Conservation (phyloP, 139 green algal species). For the Chlamydomonas sp. region DNA sequence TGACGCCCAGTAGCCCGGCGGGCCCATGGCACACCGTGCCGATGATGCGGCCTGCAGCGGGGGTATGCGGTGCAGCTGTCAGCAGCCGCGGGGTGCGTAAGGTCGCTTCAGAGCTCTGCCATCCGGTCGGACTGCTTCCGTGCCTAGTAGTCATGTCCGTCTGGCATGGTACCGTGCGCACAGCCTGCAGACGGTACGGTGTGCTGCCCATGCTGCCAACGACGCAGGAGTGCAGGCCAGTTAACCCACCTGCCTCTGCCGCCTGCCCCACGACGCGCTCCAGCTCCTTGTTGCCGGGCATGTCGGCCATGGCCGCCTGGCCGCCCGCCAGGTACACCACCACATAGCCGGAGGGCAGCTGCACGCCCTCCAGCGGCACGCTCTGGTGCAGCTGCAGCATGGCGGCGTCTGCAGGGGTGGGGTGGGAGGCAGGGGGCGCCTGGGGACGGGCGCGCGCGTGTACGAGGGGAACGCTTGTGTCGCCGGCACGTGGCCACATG, state of each 20-base stretch:
- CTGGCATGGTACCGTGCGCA: no score
- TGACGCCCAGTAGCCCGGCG: constrained; percentile 49
- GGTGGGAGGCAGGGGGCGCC: neutral
- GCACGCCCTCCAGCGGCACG: constrained; percentile 29
- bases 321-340: constrained; percentile 54
- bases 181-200: neutral
- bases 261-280: constrained; percentile 30
- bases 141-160: no score
- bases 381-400: constrained; percentile 40
- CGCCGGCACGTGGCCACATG: no score
- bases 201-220: neutral
- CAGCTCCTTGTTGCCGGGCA: constrained; percentile 26
- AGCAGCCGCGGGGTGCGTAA: no score
- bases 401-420: constrained; percentile 15
- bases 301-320: constrained; percentile 52
- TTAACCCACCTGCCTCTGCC: constrained; percentile 18
- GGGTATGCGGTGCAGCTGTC: neutral
- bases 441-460: neutral
- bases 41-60: constrained; percentile 44
- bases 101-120: neutral
- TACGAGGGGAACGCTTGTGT: neutral
- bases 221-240: neutral
- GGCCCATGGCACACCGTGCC: constrained; percentile 57
- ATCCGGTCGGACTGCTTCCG: neutral
- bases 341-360: constrained; percentile 41